Evolutionary conservation across 106 monocot species (phyloP), one percentile per base, ranked within the genome.

Genomic region (Apostasia shenzhenica): DNA sequence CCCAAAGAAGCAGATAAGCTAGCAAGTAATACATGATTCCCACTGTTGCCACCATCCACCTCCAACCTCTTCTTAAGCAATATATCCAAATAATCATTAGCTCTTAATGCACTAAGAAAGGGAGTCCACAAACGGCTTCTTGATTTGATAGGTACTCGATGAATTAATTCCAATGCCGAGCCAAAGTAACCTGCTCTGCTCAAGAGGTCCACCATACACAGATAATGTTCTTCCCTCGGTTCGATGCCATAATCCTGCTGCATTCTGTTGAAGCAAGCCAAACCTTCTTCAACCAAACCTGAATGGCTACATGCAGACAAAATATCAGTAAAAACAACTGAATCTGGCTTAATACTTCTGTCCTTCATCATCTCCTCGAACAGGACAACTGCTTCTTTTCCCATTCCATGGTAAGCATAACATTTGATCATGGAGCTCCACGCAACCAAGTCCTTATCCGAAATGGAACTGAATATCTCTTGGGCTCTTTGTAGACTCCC

Each of bases 171-270:
- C 53, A 69, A 9, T 39, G 79, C 78, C 3, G 43, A 42, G 50
- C 76, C 65, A 13, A 82, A 55, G 10, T 78, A 39, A 13, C 81
- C 76, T 26, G 74, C 75, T 72, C 72, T 74, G 69, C 76, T 38
- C 4, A 86, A 66, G 59, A 86, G 67, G 73, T 78, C 76, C 9
- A 80, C 71, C n/a, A 86, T 64, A 67, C 86, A 86, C 44, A 68
- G 61, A 51, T 77, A 80, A 69, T 86, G 86, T 51, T 80, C 74
- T 26, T 67, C 59, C 3, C 2, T 74, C 37, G 77, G 78, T 26
- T 86, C 71, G n/a, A 80, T 68, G 40, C 70, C 71, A 67, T 72
- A 80, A 46, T 80, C 74, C 2, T 3, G 47, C 41, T 41, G 60
- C 82, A 83, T 86, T 40, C 57, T 77, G 2, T 45, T 40, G 65